Evolutionary conservation across 805 yeast species (phyloP), one percentile per base, ranked within the genome.

Genomic region (Metschnikowia noctiluminum): DNA sequence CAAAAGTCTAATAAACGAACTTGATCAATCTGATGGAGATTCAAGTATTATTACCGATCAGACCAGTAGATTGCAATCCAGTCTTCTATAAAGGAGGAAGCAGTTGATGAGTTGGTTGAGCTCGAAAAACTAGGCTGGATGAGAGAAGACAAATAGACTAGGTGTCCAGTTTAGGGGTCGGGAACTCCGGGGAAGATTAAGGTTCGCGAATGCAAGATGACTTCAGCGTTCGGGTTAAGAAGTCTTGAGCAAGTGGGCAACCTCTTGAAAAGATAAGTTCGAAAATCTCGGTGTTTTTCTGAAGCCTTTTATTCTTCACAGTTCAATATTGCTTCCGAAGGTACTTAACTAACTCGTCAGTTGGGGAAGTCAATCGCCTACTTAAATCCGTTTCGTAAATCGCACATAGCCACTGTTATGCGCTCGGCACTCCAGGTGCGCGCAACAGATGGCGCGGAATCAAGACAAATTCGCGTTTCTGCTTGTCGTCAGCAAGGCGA

Each of bases 371-470:
- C 28, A 27, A 38, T 9, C 28, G 15, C n/a, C n/a, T 27, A 38
- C 21, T 14, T 27, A 26, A 13, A 12, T 13, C 13, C 27, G 32
- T n/a, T 38, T 12, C 30, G 32, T 38, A 6, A n/a, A 26, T 28
- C 12, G 31, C 32, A 10, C 30, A 5, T 38, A 27, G 28, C 40
- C 8, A 8, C 12, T 3, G 5, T 12, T 13, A 26, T 38, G 41
- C 41, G 28, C 15, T 27, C n/a, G 32, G 32, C 32, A 12, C 45
- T n/a, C 7, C 10, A 36, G 35, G 36, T 5, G 36, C 40, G 45
- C 38, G 45, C 45, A 40, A 28, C 36, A 37, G 40, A 35, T 36
- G 40, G 32, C 32, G 36, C 32, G 32, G 32, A 12, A 30, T 30
- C 4, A 21, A 4, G 21, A 21, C 21, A 21, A 21, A 5, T 30